Base-by-base conservation (phyloP, 176 grass and related monocot genomes). In the Oryza coarctata region DNA sequence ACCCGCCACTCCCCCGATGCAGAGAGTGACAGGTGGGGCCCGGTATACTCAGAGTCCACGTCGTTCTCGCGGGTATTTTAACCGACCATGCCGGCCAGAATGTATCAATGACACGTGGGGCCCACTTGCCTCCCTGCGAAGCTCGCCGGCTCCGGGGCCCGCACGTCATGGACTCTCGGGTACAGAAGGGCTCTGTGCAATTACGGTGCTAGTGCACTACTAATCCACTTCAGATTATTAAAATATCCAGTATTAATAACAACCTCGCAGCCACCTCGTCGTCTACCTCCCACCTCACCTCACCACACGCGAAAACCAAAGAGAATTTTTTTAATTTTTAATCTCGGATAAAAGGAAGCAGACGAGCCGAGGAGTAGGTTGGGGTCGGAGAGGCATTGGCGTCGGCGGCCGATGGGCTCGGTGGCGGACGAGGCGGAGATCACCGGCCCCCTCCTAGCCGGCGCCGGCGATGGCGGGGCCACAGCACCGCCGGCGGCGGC, bases 361-460 rank as follows among this genome's bases (percentile, higher is more conserved):
- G n/a, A n/a, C n/a, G n/a, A n/a, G n/a, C n/a, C n/a, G 32, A 68
- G 65, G 67, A 15, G 15, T 20, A 26, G 77, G 12, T 36, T 23
- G 65, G 65, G 44, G 32, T 33, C 32, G 32, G 10, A 10, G 6
- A 63, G 20, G 73, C 73, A 33, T 35, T 32, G 32, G 32, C 72
- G 9, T 20, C 35, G 7, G 38, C 26, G 18, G 3, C 35, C 57
- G 65, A 94, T 94, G 89, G 92, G 77, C 18, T 85, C 77, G 43
- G 89, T 85, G 80, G 68, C 29, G 23, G 70, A 20, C 29, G 32
- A 55, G 11, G 65, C 45, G 41, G 86, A 88, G 50, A 83, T 90
- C 43, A 64, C 23, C 3, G 84, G 88, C 3, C 84, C 84, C 5
- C 80, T 93, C 41, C 86, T 88, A 60, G 76, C 29, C 61, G 86